Conservation (phyloP, 2,329 filamentous ascomycete species). For the Nemania abortiva region DNA sequence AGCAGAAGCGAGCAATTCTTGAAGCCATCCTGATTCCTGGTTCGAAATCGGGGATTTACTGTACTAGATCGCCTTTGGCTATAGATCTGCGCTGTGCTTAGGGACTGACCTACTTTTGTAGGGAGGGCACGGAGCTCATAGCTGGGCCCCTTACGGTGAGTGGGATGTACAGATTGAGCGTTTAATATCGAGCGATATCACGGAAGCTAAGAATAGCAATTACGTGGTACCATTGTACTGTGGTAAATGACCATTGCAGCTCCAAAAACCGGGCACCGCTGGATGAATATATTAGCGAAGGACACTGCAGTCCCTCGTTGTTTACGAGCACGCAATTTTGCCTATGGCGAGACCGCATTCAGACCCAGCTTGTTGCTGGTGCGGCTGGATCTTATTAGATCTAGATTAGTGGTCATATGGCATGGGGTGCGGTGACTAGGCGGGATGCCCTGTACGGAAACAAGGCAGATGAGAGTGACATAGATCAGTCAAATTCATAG, state of each 20-base stretch:
- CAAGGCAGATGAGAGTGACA: background rate
- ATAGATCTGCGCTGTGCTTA: conserved; percentile 6
- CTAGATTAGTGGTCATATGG: conserved; percentile 8
- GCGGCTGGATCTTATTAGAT: conserved; percentile 21
- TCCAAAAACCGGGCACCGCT: conserved; percentile 21
- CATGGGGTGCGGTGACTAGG: background rate
- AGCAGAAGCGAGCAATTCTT: conserved; percentile 28
- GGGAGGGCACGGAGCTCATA: background rate
- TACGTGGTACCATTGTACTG: background rate
- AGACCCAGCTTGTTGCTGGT: conserved; percentile 12
- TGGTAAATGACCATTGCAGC: conserved; percentile 17
- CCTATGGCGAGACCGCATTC: conserved; percentile 9
- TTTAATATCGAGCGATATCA: conserved; percentile 24
- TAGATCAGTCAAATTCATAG: background rate
- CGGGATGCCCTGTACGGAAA: background rate
- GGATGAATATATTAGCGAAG: conserved; percentile 15
- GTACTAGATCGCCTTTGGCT: background rate
- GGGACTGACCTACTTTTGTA: conserved; percentile 24
- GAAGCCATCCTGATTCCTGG: conserved; percentile 36
- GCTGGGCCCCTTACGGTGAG: background rate
- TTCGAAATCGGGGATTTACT: conserved; percentile 1
- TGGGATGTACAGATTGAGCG: background rate
- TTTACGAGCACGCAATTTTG: conserved; percentile 11
- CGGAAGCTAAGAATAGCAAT: conserved; percentile 32
- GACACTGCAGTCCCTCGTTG: conserved; percentile 4